These are phyloP conservation scores for Populus hybrid DNA, from an alignment of 441 rosid genomes.

Conservation along the genomic window DNA sequence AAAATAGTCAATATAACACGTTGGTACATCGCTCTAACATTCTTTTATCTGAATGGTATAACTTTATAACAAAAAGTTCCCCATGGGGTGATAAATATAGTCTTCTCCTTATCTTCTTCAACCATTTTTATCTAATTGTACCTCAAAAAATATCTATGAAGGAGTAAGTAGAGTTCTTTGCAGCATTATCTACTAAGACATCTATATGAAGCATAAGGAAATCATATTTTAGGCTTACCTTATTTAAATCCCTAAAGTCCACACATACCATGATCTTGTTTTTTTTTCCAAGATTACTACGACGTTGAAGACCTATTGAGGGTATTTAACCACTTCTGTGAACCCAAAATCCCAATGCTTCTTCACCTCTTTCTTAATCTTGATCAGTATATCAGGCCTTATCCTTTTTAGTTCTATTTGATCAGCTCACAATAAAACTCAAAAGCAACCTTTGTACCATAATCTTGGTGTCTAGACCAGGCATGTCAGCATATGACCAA, in stretches of 20 bases:
- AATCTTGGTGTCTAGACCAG: too few relatives aligned
- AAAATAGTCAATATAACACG: too few relatives aligned
- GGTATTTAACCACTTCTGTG: too few relatives aligned
- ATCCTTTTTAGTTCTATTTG: background rate
- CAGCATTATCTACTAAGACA: too few relatives aligned
- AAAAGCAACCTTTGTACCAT: too few relatives aligned
- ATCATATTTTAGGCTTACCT: too few relatives aligned
- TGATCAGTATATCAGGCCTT: background rate
- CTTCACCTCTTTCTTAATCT: background rate
- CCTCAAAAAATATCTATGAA: background rate
- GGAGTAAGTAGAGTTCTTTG: background rate
- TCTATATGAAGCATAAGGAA: too few relatives aligned
- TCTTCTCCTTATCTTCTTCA: background rate
- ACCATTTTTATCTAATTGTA: background rate
- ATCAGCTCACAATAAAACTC: background rate
- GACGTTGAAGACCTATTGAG: too few relatives aligned
- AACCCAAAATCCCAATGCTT: background rate
- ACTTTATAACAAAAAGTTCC: constrained; percentile 1
- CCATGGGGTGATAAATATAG: background rate
- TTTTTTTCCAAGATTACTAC: too few relatives aligned
- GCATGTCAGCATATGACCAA: too few relatives aligned
- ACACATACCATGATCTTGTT: too few relatives aligned
- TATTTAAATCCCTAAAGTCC: too few relatives aligned
- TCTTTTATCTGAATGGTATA: background rate
- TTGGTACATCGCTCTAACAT: background rate